Evolutionary conservation across 1,284 basidiomycete genomes (phyloP).

Genomic region (Rhodotorula glutinis): DNA sequence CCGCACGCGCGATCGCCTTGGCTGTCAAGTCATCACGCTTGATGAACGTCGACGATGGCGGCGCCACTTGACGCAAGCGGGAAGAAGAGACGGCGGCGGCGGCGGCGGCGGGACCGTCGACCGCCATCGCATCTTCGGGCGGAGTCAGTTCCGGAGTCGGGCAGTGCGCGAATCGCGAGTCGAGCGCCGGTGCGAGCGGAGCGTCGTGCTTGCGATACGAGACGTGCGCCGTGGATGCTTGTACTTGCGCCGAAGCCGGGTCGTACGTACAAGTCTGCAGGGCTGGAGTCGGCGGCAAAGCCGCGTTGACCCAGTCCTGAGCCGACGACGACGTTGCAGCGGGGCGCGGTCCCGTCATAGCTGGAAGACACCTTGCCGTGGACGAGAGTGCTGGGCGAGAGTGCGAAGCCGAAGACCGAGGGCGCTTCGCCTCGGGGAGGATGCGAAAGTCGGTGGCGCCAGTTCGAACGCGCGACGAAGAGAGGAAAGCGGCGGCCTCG

Average conservation of each 20-base stretch:
- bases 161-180: not conserved
- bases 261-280: constrained; percentile 7
- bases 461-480: constrained; percentile 7
- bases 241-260: not conserved
- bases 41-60: constrained; percentile 4
- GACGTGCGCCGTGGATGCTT: not conserved
- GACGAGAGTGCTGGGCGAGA: not conserved
- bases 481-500: constrained; percentile 5
- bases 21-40: constrained; percentile 19
- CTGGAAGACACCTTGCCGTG: too few species aligned
- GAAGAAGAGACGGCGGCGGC: not conserved
- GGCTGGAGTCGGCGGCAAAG: not conserved
- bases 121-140: constrained; percentile 3
- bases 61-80: too few species aligned
- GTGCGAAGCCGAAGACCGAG: constrained; percentile 1
- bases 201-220: not conserved
- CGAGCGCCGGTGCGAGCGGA: not conserved
- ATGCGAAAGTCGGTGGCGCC: not conserved
- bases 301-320: constrained; percentile 5
- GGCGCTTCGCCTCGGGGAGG: constrained; percentile 12
- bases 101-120: not conserved
- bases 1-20: constrained; percentile 13
- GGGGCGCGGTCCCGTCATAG: not conserved
- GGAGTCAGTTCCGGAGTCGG: constrained; percentile 18
- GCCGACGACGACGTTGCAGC: not conserved